Evolutionary conservation across 2,329 filamentous ascomycete species (phyloP).

Genomic region (Claviceps africana): DNA sequence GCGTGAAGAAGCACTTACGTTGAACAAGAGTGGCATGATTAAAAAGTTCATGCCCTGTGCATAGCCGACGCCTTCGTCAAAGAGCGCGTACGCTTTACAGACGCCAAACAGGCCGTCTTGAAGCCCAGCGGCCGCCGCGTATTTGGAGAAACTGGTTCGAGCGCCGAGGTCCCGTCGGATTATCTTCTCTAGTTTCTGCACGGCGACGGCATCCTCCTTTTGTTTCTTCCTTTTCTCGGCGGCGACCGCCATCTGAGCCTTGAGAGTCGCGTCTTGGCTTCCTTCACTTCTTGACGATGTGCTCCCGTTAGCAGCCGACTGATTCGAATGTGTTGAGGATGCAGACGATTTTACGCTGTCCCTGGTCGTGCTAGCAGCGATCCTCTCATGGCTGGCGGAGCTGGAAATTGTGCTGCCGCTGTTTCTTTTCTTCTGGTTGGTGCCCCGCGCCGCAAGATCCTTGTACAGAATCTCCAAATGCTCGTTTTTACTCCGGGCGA

Average conservation of each 20-base stretch:
- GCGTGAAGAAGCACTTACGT: conserved; percentile 38
- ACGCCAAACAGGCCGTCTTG: conserved; percentile 91
- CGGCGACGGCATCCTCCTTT: conserved; percentile 58
- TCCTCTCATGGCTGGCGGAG: conserved; percentile 35
- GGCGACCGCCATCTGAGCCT: conserved; percentile 48
- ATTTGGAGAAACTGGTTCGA: conserved; percentile 92
- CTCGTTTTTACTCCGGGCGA: conserved; percentile 88
- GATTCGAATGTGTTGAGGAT: conserved; percentile 71
- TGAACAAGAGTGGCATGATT: conserved; percentile 91
- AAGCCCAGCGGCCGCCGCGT: conserved; percentile 75
- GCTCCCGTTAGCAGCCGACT: conserved; percentile 46
- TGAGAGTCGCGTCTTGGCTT: conserved; percentile 47
- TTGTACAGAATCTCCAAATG: conserved; percentile 78
- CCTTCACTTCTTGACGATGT: conserved; percentile 46
- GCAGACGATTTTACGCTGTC: conserved; percentile 63
- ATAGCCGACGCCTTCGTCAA: conserved; percentile 88
- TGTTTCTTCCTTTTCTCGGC: conserved; percentile 63
- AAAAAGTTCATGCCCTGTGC: conserved; percentile 99
- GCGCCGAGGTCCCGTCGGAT: conserved; percentile 86
- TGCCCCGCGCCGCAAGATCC: conserved; percentile 66
- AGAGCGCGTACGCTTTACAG: conserved; percentile 94
- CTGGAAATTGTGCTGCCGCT: conserved; percentile 40
- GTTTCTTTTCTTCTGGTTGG: conserved; percentile 58
- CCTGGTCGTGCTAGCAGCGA: conserved; percentile 41
- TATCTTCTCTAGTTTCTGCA: conserved; percentile 77